These are phyloP conservation scores for Pestalotiopsis fici DNA, from an alignment of 2,329 filamentous ascomycete species.

Conservation along the genomic window DNA sequence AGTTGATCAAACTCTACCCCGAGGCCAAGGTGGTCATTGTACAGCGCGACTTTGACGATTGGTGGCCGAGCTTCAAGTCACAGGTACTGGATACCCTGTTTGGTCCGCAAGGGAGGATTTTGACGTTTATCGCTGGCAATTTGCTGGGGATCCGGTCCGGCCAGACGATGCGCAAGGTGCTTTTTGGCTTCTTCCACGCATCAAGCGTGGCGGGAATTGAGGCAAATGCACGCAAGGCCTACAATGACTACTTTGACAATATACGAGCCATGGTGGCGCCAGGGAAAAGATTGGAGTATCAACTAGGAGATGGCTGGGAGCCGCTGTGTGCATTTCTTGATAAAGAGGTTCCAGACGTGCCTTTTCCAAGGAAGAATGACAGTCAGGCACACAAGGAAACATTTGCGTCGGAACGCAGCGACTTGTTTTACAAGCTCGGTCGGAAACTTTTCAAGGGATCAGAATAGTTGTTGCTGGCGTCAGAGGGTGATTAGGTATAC, in stretches of 20 bases:
- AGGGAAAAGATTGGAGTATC: slow-evolving; percentile 28
- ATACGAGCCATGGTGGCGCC: slow-evolving; percentile 27
- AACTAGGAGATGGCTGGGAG: slow-evolving; percentile 25
- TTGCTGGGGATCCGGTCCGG: slow-evolving; percentile 69
- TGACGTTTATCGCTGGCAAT: slow-evolving; percentile 23
- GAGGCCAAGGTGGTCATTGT: slow-evolving; percentile 72
- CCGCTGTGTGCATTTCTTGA: slow-evolving; percentile 27
- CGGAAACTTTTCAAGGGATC: no score
- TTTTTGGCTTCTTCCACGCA: slow-evolving; percentile 69
- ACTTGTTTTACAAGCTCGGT: no score
- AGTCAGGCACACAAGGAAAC: slow-evolving; percentile 25
- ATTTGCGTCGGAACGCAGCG: no score
- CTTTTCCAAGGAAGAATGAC: slow-evolving; percentile 29
- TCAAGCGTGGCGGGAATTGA: slow-evolving; percentile 55
- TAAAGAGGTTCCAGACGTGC: slow-evolving; percentile 17
- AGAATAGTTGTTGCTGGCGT: no score
- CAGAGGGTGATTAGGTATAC: no score
- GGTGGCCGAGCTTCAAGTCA: slow-evolving; percentile 31
- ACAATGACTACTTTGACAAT: slow-evolving; percentile 37
- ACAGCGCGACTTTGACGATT: slow-evolving; percentile 65
- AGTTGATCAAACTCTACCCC: slow-evolving; percentile 72
- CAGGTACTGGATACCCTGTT: neutral
- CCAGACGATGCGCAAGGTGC: slow-evolving; percentile 69
- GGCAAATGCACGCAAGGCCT: slow-evolving; percentile 64
- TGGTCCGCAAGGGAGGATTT: neutral